A percentile compares a stretch with the other conserved stretches of the same genome.
Evolutionary conservation across 345 rosid species (phyloP).

Genomic region (Citrus hindsii): DNA sequence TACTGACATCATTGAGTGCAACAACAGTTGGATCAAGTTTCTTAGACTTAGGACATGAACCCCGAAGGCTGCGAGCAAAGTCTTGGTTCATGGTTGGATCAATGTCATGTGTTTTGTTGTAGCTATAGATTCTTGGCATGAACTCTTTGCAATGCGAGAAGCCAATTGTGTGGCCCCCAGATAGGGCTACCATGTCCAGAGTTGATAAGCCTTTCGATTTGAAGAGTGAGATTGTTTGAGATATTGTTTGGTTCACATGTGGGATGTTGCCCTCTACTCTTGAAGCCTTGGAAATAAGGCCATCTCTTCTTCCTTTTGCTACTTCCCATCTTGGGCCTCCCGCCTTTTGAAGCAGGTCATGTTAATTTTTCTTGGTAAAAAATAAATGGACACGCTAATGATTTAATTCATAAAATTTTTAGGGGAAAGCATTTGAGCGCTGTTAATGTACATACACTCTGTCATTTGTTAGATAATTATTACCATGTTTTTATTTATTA

Average conservation of each 20-base stretch:
- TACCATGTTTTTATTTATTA: too few relatives aligned
- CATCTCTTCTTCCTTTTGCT: slow-evolving; percentile 9
- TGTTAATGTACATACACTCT: too few relatives aligned
- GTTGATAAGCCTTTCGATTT: slow-evolving; percentile 12
- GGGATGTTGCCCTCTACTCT: slow-evolving; percentile 7
- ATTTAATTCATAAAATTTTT: too few relatives aligned
- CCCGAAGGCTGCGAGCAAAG: not conserved
- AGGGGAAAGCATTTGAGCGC: too few relatives aligned
- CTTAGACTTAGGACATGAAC: not conserved
- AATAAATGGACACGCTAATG: too few relatives aligned
- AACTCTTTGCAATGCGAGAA: slow-evolving; percentile 15
- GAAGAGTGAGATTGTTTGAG: slow-evolving; percentile 10
- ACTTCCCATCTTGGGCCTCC: slow-evolving; percentile 15
- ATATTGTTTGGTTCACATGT: not conserved
- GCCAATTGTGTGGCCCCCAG: slow-evolving; percentile 22
- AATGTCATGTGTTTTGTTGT: slow-evolving; percentile 4
- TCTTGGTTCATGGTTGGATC: slow-evolving; percentile 15
- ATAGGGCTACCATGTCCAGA: slow-evolving; percentile 17
- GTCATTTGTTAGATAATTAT: too few relatives aligned
- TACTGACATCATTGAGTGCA: slow-evolving; percentile 2
- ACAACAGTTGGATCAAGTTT: not conserved
- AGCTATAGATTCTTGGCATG: slow-evolving; percentile 11
- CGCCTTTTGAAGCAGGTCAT: not conserved
- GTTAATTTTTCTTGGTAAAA: too few relatives aligned
- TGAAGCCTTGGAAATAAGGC: slow-evolving; percentile 10